These are phyloP conservation scores for Casuarina equisetifolia DNA, from an alignment of 306 rosid genomes.

Conservation along the genomic window DNA sequence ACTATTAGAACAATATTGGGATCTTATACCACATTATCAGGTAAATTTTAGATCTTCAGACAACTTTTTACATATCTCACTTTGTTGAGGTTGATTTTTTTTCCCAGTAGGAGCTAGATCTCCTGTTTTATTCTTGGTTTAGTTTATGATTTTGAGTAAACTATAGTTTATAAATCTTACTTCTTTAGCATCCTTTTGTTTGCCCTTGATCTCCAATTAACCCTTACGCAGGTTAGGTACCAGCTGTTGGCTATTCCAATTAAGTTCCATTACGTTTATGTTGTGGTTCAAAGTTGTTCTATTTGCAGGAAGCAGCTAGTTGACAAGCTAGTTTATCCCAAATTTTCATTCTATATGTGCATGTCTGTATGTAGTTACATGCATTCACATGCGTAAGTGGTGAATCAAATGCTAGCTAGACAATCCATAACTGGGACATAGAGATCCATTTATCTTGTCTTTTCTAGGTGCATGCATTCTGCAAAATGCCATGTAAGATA, in stretches of 20 bases:
- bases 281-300: neutral
- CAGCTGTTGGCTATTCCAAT: neutral
- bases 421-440: too few relatives aligned
- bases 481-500: neutral
- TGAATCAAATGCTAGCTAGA: neutral
- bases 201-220: neutral
- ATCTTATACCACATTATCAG: conserved; percentile 91
- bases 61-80: neutral
- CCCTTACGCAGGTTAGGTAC: neutral
- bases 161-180: neutral
- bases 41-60: conserved; percentile 31
- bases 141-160: neutral
- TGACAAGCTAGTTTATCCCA: neutral
- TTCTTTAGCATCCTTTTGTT: neutral
- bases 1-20: conserved; percentile 81
- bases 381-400: neutral
- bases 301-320: neutral
- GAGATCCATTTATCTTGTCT: neutral
- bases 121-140: neutral
- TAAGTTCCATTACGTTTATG: neutral
- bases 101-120: neutral
- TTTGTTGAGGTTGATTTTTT: neutral
- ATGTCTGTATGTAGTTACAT: neutral
- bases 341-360: neutral
- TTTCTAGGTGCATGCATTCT: neutral